phyloP scores from a whole-genome alignment of 371 early-diverging fungal species.

The Catenaria anguillulae region DNA sequence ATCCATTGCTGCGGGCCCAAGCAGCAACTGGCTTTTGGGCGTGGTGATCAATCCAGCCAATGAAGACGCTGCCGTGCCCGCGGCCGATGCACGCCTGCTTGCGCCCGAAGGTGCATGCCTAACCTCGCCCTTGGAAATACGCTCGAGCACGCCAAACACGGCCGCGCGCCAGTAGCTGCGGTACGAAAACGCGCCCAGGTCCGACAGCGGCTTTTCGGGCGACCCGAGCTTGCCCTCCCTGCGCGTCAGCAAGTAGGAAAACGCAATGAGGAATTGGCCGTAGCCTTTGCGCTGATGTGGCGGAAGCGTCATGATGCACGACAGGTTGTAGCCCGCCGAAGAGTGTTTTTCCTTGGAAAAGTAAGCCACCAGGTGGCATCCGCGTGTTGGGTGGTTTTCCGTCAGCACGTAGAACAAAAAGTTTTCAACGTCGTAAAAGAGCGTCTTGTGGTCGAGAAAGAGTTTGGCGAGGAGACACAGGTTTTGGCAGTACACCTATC shows the following conservation, averaged over 20 bases:
- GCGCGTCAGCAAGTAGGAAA: conserved; percentile 78
- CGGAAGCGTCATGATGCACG: conserved; percentile 97
- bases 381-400: conserved; percentile 45
- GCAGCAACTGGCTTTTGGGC: too few relatives aligned
- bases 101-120: conserved; percentile 16
- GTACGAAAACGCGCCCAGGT: conserved; percentile 89
- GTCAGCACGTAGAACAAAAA: conserved; percentile 97
- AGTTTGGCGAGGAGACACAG: conserved; percentile 93
- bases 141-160: conserved; percentile 14
- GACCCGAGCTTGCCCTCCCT: conserved; percentile 78
- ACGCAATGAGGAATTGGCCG: conserved; percentile 92
- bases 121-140: conserved; percentile 5
- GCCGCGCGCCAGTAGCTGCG: conserved; percentile 60
- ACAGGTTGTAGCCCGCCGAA: conserved; percentile 82
- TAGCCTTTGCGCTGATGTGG: conserved; percentile 93
- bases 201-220: conserved; percentile 98
- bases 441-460: conserved; percentile 98
- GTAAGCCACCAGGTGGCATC: conserved; percentile 87
- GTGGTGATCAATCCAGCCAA: too few relatives aligned
- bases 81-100: conserved; percentile 9
- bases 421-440: conserved; percentile 98
- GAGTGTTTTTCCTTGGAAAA: conserved; percentile 99
- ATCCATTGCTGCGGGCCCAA: too few relatives aligned
- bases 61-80: neutral
- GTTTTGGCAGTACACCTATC: conserved; percentile 84